These are phyloP conservation scores for Podospora fimiseda DNA, from an alignment of 495 filamentous ascomycete species.

Conservation along the genomic window DNA sequence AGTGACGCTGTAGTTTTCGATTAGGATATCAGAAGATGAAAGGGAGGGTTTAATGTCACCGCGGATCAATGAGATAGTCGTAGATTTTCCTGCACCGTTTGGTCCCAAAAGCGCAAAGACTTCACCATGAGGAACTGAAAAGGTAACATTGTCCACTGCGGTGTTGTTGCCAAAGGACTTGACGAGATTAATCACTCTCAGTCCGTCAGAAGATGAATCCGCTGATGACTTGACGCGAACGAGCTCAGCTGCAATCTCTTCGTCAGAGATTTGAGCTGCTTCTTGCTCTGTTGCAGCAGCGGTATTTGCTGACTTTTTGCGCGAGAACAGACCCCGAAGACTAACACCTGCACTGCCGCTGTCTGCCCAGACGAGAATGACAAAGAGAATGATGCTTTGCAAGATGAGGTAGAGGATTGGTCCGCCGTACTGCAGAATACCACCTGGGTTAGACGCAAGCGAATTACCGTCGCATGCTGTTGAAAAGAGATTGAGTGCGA, in stretches of 20 bases:
- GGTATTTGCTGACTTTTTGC: not conserved
- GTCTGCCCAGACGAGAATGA: constrained; percentile 64
- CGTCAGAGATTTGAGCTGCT: constrained; percentile 30
- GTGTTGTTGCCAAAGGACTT: constrained; percentile 65
- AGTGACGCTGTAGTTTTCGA: constrained; percentile 65
- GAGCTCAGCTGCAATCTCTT: constrained; percentile 42
- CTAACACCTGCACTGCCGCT: constrained; percentile 51
- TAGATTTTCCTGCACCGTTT: constrained; percentile 84
- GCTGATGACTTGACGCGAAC: constrained; percentile 36
- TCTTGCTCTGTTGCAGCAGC: not conserved
- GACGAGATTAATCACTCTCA: constrained; percentile 67
- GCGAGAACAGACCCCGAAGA: constrained; percentile 35
- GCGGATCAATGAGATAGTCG: constrained; percentile 75
- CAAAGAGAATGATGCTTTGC: constrained; percentile 61
- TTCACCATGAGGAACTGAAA: constrained; percentile 68
- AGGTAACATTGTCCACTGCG: constrained; percentile 76
- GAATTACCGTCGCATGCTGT: constrained; percentile 57
- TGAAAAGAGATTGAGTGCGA: constrained; percentile 72
- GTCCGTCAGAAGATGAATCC: constrained; percentile 58
- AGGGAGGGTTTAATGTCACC: constrained; percentile 65
- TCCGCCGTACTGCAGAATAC: constrained; percentile 65
- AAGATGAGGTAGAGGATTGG: constrained; percentile 70
- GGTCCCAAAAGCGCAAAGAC: constrained; percentile 82
- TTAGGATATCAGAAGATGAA: constrained; percentile 59
- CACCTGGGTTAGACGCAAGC: constrained; percentile 61